Evolutionary conservation across 306 rosid species (phyloP), one percentile per base, ranked within the genome.

Genomic region (Rosa multiflora): DNA sequence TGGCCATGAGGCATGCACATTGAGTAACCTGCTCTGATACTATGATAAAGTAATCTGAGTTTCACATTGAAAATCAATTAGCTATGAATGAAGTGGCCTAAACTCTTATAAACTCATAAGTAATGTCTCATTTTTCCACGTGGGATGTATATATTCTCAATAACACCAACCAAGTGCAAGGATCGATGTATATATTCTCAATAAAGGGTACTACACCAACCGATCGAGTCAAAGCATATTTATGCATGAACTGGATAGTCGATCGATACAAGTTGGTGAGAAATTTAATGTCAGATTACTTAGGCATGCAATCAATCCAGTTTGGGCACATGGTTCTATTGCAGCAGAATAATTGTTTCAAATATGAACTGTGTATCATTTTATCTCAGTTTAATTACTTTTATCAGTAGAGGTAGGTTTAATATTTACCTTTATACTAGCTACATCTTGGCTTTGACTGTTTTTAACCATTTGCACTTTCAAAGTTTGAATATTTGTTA

Each of bases 201-300:
- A 32, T 32, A 32, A 32, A 32, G 37, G 10, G 56, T 15, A 15
- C 56, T 15, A 15, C 21, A 67, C 51, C 72, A 40, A 4, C 47
- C 20, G 32, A 29, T 29, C 32, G 13, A 53, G 8, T 47, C 4
- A 5, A 18, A 15, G 63, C 6, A 59, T 23, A 23, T 32, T 62
- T 15, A 51, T 53, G 40, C 52, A 39, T 56, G 39, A 73, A 73
- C 10, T n/a, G 44, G 53, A 2, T 11, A 3, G 68, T 74, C 17
- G 0, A 32, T 32, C 37, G 77, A 74, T 10, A 13, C 42, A 42
- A 14, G 47, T 56, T 20, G 39, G 77, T 74, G 67, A 10, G 68
- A 58, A 55, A 74, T 40, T 74, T 13, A 74, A 73, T 76, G 63
- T 43, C n/a, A 20, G 72, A 8, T 63, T 62, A 44, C 63, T 47